Base-by-base conservation (phyloP, 306 rosid species). In the Medicago lupulina region DNA sequence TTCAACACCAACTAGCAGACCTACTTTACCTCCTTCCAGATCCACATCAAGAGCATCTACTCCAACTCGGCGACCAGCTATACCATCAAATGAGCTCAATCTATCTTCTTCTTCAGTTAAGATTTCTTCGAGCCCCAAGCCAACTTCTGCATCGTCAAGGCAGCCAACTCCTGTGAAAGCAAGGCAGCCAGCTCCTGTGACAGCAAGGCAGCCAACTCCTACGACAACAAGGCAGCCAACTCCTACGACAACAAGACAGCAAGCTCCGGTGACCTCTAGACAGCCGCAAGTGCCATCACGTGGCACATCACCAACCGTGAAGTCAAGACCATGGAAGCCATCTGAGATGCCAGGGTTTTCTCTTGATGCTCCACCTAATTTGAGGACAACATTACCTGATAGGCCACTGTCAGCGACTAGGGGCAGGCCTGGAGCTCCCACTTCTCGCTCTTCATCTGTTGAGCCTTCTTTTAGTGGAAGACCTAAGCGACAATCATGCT, bases 391-490 rank as follows among this genome's bases (percentile, higher is more conserved):
- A 4, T 83, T 93, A 75, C 96, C 97, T 65, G 97, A 89, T 4
- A 86, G 98, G 78, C 94, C 98, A 68, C 84, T 89, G 18, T 93
- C 98, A 62, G 96, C 89, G 31, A 76, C 90, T 12, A 89, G 98
- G 88, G 97, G 98, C 74, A 90, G 98, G 84, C 98, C 98, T 64
- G 98, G 97, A 83, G 93, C 93, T 76, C 97, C 96, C 62, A 89
- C 86, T 66, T 80, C 93, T 38, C 86, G 97, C n/a, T 93, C 97
- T 47, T 89, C 98, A 28, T 93, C 98, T 60, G 82, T 91, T 38
- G 98, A 93, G 84, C 96, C 97, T 62, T 80, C 85, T 76, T 68
- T 92, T 55, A 82, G 81, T 74, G 90, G 91, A 81, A 89, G 98
- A 76, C 92, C 98, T 67, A 88, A 89, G 55, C 83, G 97, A 69